Base-by-base conservation (phyloP, 768 basidiomycete species). In the Sutorius australiensis region DNA sequence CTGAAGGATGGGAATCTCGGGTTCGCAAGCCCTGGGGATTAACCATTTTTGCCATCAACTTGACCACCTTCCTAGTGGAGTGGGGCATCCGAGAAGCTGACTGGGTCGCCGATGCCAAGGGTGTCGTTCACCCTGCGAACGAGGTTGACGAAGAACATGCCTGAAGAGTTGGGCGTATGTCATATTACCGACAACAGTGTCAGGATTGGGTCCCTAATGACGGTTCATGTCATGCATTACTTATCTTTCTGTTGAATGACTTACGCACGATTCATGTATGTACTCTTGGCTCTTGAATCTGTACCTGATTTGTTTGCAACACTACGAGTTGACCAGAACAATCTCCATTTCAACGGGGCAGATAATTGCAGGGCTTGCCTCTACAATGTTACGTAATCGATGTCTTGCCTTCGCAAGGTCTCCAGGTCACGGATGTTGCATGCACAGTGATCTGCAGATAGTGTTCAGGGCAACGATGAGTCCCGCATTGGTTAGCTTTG, bases 1-100 rank as follows among this genome's bases (percentile, higher is more conserved):
- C 83, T 2, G 74, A 83, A 0, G 81, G 81, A 21, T 90, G 86
- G 85, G 86, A 89, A 62, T 75, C 87, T 0, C 71, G 77, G 17
- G 66, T 81, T 28, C 72, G 76, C 21, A 68, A 74, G 37, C 78
- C 70, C 1, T 68, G 75, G 51, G 87, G 88, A 0, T 64, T 89
- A 27, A 87, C 87, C 0, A 67, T 89, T 17, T 43, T 69, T 7
- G 66, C 66, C 3, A 82, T 87, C 72, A 86, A 88, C 62, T 41
- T 40, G 6, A 53, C 59, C 5, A 42, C 39, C 8, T 7, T 56
- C 1, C 11, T 14, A 9, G 16, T 60, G 11, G 53, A 51, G 28
- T 28, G 30, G 16, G 58, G 58, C 1, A 28, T 59, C 31, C 58
- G 53, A 24, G 58, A 59, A 30, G 16, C 46, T 28, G 58, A 60